phyloP scores from a whole-genome alignment of 1,139 yeast species.

The Debaryomyces sp. region DNA sequence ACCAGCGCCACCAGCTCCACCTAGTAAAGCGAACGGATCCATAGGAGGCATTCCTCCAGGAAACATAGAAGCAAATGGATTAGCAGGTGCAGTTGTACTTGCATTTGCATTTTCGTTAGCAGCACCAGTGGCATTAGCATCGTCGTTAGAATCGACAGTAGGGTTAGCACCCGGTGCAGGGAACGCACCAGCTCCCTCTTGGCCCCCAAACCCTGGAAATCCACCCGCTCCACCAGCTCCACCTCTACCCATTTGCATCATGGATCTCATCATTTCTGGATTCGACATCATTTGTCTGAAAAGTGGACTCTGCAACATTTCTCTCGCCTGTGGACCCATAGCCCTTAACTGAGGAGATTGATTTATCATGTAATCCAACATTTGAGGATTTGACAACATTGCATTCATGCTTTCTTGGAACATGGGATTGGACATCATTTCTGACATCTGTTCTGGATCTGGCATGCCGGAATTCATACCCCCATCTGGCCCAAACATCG shows the following conservation, averaged over 20 bases:
- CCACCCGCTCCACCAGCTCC: conserved; percentile 29
- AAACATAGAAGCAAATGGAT: conserved; percentile 56
- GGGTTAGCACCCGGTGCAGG: conserved; percentile 62
- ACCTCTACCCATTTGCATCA: conserved; percentile 67
- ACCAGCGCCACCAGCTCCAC: conserved; percentile 31
- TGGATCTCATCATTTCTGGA: conserved; percentile 82
- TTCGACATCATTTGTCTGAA: conserved; percentile 84
- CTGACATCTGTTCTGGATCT: conserved; percentile 69
- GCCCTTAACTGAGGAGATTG: conserved; percentile 82
- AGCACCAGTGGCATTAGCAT: not conserved
- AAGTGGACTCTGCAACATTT: conserved; percentile 81
- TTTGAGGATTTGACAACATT: conserved; percentile 75
- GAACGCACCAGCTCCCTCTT: conserved; percentile 36
- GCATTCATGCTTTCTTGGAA: conserved; percentile 81
- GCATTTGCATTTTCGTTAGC: conserved; percentile 13
- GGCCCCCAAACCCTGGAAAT: too few species aligned
- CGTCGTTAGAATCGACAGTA: conserved; percentile 20
- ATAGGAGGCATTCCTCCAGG: conserved; percentile 39
- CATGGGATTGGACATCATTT: conserved; percentile 79
- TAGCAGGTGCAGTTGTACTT: conserved; percentile 18
- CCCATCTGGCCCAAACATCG: conserved; percentile 94
- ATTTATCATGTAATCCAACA: conserved; percentile 80
- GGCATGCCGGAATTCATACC: conserved; percentile 75
- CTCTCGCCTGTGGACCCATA: conserved; percentile 89
- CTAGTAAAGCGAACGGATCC: conserved; percentile 51